phyloP scores from a whole-genome alignment of 2,329 filamentous ascomycete species.

The Trichoderma koningiopsis region DNA sequence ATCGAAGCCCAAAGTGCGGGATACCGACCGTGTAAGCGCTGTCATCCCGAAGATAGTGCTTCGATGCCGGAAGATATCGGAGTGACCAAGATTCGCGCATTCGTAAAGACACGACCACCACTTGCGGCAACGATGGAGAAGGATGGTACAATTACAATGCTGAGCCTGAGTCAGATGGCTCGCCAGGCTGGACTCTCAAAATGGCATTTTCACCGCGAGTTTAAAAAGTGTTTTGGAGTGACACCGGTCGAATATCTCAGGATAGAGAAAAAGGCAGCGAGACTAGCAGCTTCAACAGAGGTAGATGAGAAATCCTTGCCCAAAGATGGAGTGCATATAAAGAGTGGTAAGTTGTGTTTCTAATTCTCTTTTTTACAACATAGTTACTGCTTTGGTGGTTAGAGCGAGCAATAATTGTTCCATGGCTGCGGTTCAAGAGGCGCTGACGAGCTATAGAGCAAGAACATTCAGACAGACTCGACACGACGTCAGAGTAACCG shows the following conservation, averaged over 20 bases:
- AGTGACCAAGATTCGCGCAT: constrained; percentile 38
- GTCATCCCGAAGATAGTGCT: constrained; percentile 46
- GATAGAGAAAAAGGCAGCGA: background rate
- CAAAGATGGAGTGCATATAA: background rate
- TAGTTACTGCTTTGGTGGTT: background rate
- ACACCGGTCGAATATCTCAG: constrained; percentile 45
- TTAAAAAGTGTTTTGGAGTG: constrained; percentile 56
- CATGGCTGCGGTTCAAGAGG: too few species aligned
- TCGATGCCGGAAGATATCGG: constrained; percentile 47
- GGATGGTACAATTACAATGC: constrained; percentile 29
- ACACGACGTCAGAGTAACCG: background rate
- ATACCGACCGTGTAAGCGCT: constrained; percentile 61
- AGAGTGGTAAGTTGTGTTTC: background rate
- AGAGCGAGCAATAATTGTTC: background rate
- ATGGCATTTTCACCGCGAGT: constrained; percentile 60
- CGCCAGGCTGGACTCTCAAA: constrained; percentile 54
- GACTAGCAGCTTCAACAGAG: background rate
- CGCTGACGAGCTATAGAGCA: background rate
- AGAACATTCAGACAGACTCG: background rate
- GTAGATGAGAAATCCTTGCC: accelerated
- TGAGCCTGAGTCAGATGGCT: constrained; percentile 50
- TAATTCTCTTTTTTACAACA: background rate
- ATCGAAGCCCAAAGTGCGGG: constrained; percentile 49
- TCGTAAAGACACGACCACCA: background rate
- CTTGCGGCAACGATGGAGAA: background rate